Evolutionary conservation across 371 early-diverging fungal species (phyloP), one percentile per base, ranked within the genome.

Genomic region (Mortierella sp.): DNA sequence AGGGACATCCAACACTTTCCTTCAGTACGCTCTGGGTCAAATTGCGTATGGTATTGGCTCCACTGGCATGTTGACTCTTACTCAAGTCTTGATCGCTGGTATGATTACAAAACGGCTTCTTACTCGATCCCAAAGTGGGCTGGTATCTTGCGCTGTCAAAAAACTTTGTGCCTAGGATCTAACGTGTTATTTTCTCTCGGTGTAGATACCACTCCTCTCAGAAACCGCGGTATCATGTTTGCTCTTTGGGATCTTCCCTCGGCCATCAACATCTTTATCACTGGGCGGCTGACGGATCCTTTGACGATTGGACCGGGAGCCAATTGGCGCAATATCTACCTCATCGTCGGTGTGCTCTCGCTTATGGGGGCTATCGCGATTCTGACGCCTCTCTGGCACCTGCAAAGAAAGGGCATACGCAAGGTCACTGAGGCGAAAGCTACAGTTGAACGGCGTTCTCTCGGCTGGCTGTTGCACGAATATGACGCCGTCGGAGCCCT

Each of bases 61-160:
- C 32, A 78, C 82, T 2, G 83, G 82, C 52, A 78, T 78, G 48
- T 57, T 60, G 26, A 68, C 80, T 26, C 48, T 83, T 23, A 81
- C 81, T 15, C 82, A 80, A 30, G 71, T 83, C 41, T 64, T 83
- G 34, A 81, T 83, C 63, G 81, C 80, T n/a, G 81, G 81, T 81
- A 79, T 49, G 41, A 21, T 27, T 39, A n/a, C 26, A 31, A 39
- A 3, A 11, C 3, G 6, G 8, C 15, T 23, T 19, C 34, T 8
- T 21, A 26, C 15, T 2, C 30, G 41, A 21, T 21, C n/a, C 28
- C 4, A n/a, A n/a, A n/a, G n/a, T n/a, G n/a, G n/a, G n/a, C n/a
- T n/a, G n/a, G n/a, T n/a, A n/a, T n/a, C n/a, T n/a, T n/a, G n/a
- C n/a, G n/a, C n/a, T n/a, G n/a, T n/a, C n/a, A n/a, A n/a, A n/a